Evolutionary conservation across 257 asterid genomes (phyloP).

Genomic region (Fraxinus cuspidata): DNA sequence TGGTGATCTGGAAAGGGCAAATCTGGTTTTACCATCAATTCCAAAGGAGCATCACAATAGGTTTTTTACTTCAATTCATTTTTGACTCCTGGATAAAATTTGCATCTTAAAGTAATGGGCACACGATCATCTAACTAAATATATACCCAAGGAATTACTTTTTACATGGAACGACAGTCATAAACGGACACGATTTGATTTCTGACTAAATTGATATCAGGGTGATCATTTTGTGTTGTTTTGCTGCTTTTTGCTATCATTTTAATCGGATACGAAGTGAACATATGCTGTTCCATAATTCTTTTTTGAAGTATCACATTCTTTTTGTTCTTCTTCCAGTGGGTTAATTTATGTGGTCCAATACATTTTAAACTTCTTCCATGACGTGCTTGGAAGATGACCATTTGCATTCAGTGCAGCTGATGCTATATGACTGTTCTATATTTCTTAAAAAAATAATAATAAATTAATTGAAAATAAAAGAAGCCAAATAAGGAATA

Average conservation of each 20-base stretch:
- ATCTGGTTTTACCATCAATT: constrained; percentile 71
- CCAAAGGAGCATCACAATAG: constrained; percentile 92
- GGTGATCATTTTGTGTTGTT: constrained; percentile 4
- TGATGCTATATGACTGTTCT: not conserved
- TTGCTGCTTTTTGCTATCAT: not conserved
- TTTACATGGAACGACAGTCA: constrained; percentile 16
- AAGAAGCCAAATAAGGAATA: not conserved
- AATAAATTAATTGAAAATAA: not conserved
- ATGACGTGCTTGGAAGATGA: not conserved
- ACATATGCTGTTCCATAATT: not conserved
- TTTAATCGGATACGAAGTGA: not conserved
- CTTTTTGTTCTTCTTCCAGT: constrained; percentile 6
- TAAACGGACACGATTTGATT: constrained; percentile 5
- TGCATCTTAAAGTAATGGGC: not conserved
- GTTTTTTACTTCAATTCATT: constrained; percentile 34
- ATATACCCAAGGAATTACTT: not conserved
- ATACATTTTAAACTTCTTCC: not conserved
- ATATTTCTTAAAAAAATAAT: not conserved
- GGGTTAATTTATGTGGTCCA: constrained; percentile 8
- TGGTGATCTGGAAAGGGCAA: constrained; percentile 90
- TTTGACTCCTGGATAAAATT: constrained; percentile 2
- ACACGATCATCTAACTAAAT: not conserved
- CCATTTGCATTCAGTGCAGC: not conserved
- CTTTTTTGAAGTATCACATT: constrained; percentile 14
- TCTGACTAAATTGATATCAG: not conserved